Evolutionary conservation across 371 early-diverging fungal genomes (phyloP).

Genomic region (Mortierella sp.): DNA sequence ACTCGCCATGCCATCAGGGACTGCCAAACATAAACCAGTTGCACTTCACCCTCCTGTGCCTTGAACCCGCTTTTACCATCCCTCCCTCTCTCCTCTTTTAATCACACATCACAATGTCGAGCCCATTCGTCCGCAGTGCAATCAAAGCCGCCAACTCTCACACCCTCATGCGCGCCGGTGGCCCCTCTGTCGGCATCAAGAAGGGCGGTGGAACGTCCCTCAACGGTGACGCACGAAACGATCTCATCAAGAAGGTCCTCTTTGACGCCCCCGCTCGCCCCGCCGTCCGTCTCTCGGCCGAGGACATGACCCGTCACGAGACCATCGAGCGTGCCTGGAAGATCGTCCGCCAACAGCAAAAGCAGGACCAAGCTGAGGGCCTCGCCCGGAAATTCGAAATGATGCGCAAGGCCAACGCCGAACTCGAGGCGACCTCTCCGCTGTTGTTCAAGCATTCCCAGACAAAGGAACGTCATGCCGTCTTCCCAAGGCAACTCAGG

Average conservation of each 20-base stretch:
- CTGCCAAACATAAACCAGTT: background rate
- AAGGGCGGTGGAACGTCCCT: constrained; percentile 50
- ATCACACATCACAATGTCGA: constrained; percentile 38
- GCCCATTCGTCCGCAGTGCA: constrained; percentile 45
- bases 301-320: constrained; percentile 74
- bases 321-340: constrained; percentile 85
- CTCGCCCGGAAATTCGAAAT: constrained; percentile 79
- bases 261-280: constrained; percentile 73
- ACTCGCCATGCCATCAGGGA: background rate
- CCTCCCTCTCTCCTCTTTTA: background rate
- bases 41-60: background rate
- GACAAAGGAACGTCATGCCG: constrained; percentile 72
- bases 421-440: constrained; percentile 75
- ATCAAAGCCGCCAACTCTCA: constrained; percentile 29
- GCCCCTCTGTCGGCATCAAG: constrained; percentile 26
- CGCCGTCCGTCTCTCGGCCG: constrained; percentile 59
- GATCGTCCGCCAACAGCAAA: constrained; percentile 70
- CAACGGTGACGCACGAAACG: constrained; percentile 75
- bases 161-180: constrained; percentile 39
- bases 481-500: constrained; percentile 81
- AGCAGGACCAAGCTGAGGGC: constrained; percentile 68
- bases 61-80: background rate
- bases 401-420: constrained; percentile 79
- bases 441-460: constrained; percentile 77
- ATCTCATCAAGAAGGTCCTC: constrained; percentile 79